Conservation (phyloP, 495 filamentous ascomycete species). For the Xylaria scruposa region DNA sequence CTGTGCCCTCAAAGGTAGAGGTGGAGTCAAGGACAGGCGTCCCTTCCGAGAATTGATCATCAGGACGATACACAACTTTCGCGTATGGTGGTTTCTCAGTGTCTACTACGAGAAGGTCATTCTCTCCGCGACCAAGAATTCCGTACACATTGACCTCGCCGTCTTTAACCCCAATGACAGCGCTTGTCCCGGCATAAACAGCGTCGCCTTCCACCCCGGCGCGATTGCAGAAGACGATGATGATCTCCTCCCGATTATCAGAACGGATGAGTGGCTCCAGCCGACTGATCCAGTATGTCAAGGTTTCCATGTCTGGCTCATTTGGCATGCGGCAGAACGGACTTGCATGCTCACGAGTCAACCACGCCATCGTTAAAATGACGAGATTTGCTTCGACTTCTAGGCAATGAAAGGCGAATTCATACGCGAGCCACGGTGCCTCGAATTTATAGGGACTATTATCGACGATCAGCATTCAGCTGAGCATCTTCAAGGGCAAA, state of each 20-base stretch:
- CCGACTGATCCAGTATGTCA: constrained; percentile 89
- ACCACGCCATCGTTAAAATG: constrained; percentile 89
- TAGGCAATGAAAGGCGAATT: constrained; percentile 84
- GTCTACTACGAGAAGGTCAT: constrained; percentile 70
- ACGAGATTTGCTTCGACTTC: constrained; percentile 71
- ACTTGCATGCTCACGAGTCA: constrained; percentile 63
- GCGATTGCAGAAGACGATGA: constrained; percentile 86
- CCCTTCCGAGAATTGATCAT: background rate
- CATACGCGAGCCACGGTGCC: constrained; percentile 77
- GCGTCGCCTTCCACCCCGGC: constrained; percentile 71
- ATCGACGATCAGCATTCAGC: constrained; percentile 24
- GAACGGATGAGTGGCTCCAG: constrained; percentile 73
- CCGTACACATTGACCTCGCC: constrained; percentile 74
- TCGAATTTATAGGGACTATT: constrained; percentile 73
- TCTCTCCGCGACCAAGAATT: constrained; percentile 67
- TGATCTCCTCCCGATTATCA: constrained; percentile 64
- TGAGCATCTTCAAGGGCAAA: background rate
- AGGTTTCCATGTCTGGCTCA: constrained; percentile 78
- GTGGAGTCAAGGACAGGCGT: background rate
- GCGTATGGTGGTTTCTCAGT: constrained; percentile 43
- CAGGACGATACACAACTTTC: constrained; percentile 39
- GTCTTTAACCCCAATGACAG: constrained; percentile 74
- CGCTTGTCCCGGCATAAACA: constrained; percentile 85
- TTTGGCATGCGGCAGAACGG: constrained; percentile 48
- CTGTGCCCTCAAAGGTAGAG: background rate